These are phyloP conservation scores for Stellera chamaejasme DNA, from an alignment of 345 rosid species.

Conservation along the genomic window DNA sequence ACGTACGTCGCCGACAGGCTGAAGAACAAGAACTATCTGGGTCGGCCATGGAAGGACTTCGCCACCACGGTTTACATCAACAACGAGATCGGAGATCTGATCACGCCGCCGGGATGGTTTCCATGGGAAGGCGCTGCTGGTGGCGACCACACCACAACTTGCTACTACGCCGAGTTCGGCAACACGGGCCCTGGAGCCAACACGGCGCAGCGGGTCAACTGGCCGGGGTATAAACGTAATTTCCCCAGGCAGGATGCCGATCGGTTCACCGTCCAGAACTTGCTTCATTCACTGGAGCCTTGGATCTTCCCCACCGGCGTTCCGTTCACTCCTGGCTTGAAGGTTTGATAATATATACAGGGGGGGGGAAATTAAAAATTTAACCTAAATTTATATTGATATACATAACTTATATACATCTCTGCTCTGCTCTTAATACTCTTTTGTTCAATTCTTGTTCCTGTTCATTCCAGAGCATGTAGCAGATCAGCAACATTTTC, in stretches of 20 bases:
- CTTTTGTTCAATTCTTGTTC: no score
- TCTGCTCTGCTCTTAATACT: no score
- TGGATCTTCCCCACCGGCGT: background rate
- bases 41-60: constrained; percentile 46
- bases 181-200: constrained; percentile 40
- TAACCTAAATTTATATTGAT: no score
- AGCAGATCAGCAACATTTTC: no score
- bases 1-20: constrained; percentile 22
- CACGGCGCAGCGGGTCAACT: constrained; percentile 29
- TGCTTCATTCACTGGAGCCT: background rate
- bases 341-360: background rate
- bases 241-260: constrained; percentile 23
- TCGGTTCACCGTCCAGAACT: constrained; percentile 21
- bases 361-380: no score
- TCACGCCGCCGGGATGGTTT: constrained; percentile 40
- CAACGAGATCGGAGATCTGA: constrained; percentile 33
- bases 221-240: constrained; percentile 34
- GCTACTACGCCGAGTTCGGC: constrained; percentile 32
- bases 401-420: no score
- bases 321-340: background rate
- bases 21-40: constrained; percentile 24
- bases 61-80: constrained; percentile 40
- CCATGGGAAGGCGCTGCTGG: constrained; percentile 22
- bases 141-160: background rate
- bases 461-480: no score